Percentiles rank a stretch among this genome's conserved stretches.
These are phyloP conservation scores for Medicago arabica DNA, from an alignment of 306 rosid species.

Conservation along the genomic window DNA sequence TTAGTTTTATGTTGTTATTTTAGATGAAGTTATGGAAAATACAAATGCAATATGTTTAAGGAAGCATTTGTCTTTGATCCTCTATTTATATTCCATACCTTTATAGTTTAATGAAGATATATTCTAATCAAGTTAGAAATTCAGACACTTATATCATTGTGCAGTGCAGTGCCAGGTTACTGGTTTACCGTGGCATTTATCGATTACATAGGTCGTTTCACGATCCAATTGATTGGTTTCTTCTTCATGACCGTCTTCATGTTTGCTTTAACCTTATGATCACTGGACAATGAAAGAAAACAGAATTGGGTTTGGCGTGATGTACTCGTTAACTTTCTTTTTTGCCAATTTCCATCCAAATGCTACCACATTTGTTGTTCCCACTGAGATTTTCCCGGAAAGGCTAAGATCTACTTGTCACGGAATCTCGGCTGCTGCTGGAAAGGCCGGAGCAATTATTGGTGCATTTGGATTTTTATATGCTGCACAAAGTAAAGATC, in stretches of 20 bases:
- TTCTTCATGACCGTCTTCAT: slow-evolving; percentile 94
- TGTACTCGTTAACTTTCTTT: slow-evolving; percentile 83
- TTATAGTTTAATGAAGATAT: too few relatives aligned
- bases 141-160: slow-evolving; percentile 81
- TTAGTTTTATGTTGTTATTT: slow-evolving; percentile 17
- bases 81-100: too few relatives aligned
- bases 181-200: slow-evolving; percentile 81
- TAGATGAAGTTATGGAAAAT: slow-evolving; percentile 14
- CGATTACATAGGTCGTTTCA: slow-evolving; percentile 75
- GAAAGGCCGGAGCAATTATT: slow-evolving; percentile 89
- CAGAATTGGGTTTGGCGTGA: slow-evolving; percentile 65
- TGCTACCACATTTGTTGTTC: slow-evolving; percentile 86
- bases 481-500: slow-evolving; percentile 67
- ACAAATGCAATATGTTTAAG: not conserved
- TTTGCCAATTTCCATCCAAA: slow-evolving; percentile 93
- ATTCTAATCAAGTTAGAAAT: too few relatives aligned
- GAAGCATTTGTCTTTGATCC: slow-evolving; percentile 7
- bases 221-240: slow-evolving; percentile 26
- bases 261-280: slow-evolving; percentile 84
- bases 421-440: slow-evolving; percentile 87
- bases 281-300: slow-evolving; percentile 67
- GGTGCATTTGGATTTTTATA: slow-evolving; percentile 94
- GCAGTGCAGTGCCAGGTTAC: slow-evolving; percentile 90
- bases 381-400: slow-evolving; percentile 90
- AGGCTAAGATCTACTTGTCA: slow-evolving; percentile 90